phyloP scores from a whole-genome alignment of 140 eudicot genomes.

The Stevia rebaudiana region DNA sequence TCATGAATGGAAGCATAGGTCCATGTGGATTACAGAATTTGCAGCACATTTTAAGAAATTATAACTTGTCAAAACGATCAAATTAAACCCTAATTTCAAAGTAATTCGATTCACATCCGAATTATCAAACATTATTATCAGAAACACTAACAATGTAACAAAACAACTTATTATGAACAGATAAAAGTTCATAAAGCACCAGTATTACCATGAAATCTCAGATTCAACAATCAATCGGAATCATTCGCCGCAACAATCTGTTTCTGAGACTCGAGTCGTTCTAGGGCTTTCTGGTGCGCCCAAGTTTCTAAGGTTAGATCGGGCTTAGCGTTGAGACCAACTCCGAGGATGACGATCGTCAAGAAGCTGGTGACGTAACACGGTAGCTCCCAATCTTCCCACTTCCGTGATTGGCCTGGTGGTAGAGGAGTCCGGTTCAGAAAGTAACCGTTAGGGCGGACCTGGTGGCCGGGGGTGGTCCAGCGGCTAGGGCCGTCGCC shows the following conservation, averaged over 20 bases:
- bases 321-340: slow-evolving; percentile 82
- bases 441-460: slow-evolving; percentile 81
- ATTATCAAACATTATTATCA: slow-evolving; percentile 18
- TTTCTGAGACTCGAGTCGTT: slow-evolving; percentile 45
- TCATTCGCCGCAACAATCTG: slow-evolving; percentile 16
- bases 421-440: slow-evolving; percentile 77
- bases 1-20: neutral
- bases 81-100: slow-evolving; percentile 14
- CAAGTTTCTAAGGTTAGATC: slow-evolving; percentile 86
- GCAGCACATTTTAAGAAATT: neutral
- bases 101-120: slow-evolving; percentile 9
- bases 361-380: slow-evolving; percentile 88
- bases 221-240: slow-evolving; percentile 24
- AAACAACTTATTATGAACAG: slow-evolving; percentile 13
- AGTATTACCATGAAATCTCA: neutral
- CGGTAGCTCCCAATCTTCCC: slow-evolving; percentile 99
- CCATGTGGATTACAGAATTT: neutral
- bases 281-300: slow-evolving; percentile 95
- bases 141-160: neutral
- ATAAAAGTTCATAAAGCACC: slow-evolving; percentile 9
- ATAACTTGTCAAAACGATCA: neutral
- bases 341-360: slow-evolving; percentile 88
- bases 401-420: slow-evolving; percentile 70
- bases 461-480: slow-evolving; percentile 91
- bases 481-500: slow-evolving; percentile 65